Conservation (phyloP, 345 rosid species). For the Trapa bicornis region DNA sequence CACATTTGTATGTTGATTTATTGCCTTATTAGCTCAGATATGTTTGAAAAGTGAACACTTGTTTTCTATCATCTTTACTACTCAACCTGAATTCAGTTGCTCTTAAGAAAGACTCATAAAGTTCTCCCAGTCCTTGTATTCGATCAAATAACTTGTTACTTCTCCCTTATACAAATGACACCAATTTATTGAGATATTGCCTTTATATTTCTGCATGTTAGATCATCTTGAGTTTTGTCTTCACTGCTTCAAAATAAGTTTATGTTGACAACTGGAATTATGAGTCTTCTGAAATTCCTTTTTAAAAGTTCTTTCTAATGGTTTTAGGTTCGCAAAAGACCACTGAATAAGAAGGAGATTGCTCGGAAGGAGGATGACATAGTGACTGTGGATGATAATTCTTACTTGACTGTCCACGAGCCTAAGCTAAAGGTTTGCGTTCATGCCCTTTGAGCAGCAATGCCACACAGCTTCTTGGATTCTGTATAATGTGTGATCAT, state of each 20-base stretch:
- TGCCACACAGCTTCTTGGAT: background rate
- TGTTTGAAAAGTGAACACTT: background rate
- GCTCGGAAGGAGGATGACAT: slow-evolving; percentile 90
- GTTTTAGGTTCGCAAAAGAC: slow-evolving; percentile 82
- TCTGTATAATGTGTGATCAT: background rate
- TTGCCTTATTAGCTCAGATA: background rate
- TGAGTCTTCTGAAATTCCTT: background rate
- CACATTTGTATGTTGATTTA: background rate
- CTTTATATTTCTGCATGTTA: background rate
- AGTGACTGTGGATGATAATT: slow-evolving; percentile 57
- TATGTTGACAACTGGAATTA: background rate
- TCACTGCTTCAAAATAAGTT: background rate
- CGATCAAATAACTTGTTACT: background rate
- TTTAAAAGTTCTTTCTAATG: background rate
- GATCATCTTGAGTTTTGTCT: background rate
- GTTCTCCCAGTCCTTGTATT: background rate
- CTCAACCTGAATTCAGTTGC: background rate
- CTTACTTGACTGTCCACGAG: slow-evolving; percentile 66
- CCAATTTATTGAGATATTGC: background rate
- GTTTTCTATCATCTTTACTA: background rate
- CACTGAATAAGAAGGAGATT: slow-evolving; percentile 80
- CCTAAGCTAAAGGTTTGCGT: slow-evolving; percentile 82
- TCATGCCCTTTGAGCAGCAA: background rate
- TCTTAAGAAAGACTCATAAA: background rate
- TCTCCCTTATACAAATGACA: background rate